Evolutionary conservation across 805 yeast genomes (phyloP).

Genomic region (Debaryomyces maramus): DNA sequence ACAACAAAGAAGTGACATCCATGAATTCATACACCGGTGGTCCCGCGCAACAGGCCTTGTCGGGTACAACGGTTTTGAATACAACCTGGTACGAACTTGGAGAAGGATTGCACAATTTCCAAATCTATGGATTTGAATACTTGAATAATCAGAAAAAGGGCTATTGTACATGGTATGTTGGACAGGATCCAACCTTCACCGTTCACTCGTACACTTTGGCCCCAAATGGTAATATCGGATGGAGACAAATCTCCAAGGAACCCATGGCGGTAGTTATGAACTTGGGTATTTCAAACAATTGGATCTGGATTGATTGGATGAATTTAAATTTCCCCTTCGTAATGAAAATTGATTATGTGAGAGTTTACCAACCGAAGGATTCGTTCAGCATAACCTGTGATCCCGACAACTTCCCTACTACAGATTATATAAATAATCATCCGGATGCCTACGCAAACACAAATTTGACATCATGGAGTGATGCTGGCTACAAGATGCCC

Average conservation of each 20-base stretch:
- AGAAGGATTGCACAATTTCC: constrained; percentile 52
- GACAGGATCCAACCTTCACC: constrained; percentile 39
- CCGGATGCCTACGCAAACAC: constrained; percentile 32
- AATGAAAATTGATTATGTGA: constrained; percentile 39
- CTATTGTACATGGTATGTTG: constrained; percentile 11
- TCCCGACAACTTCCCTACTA: constrained; percentile 37
- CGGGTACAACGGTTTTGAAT: constrained; percentile 76
- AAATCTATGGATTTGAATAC: constrained; percentile 55
- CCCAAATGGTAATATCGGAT: constrained; percentile 40
- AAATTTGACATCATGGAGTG: constrained; percentile 38
- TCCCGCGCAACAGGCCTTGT: constrained; percentile 87
- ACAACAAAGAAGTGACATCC: constrained; percentile 65
- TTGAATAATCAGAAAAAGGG: constrained; percentile 16
- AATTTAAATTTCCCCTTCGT: constrained; percentile 35
- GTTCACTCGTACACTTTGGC: constrained; percentile 45
- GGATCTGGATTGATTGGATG: constrained; percentile 42
- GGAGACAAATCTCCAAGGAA: constrained; percentile 36
- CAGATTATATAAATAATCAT: constrained; percentile 35
- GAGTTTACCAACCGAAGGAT: constrained; percentile 41
- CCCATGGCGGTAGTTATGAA: constrained; percentile 42
- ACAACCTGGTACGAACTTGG: constrained; percentile 77
- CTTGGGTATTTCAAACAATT: constrained; percentile 39
- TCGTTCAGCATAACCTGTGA: constrained; percentile 34
- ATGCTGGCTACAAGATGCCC: constrained; percentile 54
- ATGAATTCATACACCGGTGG: constrained; percentile 92